Evolutionary conservation across 768 basidiomycete species (phyloP), one percentile per base, ranked within the genome.

Genomic region (Boletus edulis): DNA sequence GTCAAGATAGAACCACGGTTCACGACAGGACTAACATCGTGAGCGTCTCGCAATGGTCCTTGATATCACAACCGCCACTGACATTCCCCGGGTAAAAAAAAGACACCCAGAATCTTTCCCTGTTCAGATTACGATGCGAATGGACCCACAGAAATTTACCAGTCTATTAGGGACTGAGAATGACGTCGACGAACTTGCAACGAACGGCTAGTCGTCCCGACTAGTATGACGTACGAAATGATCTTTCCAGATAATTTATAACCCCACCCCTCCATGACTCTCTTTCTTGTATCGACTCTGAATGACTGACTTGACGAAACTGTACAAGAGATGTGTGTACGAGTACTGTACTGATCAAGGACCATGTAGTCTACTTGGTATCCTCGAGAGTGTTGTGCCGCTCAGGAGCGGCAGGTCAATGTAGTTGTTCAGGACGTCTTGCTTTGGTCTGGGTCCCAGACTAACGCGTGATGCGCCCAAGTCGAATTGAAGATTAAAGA

Each of bases 21-120:
- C 14, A 47, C 46, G 3, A 14, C 29, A 14, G 55, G 46, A 31
- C 53, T 53, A 11, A 46, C 55, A 2, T 52, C 55, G 49, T 55
- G 27, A 52, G 55, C 34, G 20, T 46, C 40, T n/a, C 35, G 14
- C 13, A n/a, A 8, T 7, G 2, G 12, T 22, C 11, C 12, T 35
- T 5, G 46, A 22, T 9, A 15, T 43, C 11, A 12, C 12, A 43
- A 14, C 7, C 8, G 31, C 3, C 4, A 32, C 10, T 56, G 24
- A 56, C 24, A 13, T 18, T 17, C 7, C n/a, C 17, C 18, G 27
- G 1, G 5, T 14, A 31, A 3, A 20, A 13, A 6, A 27, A 34
- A 52, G 55, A 38, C 51, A 43, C 40, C 51, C 55, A 8, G 41
- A 49, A 3, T n/a, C 41, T 5, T 49, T 49, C n/a, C 52, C 52